A percentile compares a stretch with the other conserved stretches of the same genome.
phyloP scores from a whole-genome alignment of 108 stramenopile species.

The Skeletonema menzelii region DNA sequence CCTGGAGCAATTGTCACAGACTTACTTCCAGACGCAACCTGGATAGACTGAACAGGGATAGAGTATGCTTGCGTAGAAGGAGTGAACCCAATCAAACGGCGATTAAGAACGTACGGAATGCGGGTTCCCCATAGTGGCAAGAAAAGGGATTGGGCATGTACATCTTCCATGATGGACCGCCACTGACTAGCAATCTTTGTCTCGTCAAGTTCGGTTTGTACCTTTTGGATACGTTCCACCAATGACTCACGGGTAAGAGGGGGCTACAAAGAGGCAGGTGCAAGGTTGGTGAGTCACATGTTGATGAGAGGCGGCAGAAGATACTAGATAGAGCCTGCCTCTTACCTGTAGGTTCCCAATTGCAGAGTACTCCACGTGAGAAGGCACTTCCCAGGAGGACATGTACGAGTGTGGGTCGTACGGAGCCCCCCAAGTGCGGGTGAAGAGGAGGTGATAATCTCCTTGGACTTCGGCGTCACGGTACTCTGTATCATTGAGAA shows the following conservation, averaged over 20 bases:
- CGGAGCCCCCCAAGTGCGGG: constrained; percentile 65
- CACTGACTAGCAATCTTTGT: constrained; percentile 28
- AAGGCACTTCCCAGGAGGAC: constrained; percentile 47
- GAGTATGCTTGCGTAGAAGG: constrained; percentile 42
- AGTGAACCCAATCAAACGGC: constrained; percentile 52
- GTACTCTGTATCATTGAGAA: constrained; percentile 43
- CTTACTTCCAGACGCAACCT: constrained; percentile 37
- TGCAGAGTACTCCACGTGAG: constrained; percentile 58
- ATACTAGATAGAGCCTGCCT: no score
- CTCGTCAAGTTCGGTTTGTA: constrained; percentile 30
- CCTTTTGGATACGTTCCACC: constrained; percentile 42
- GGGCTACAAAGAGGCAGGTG: constrained; percentile 6
- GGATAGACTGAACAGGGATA: constrained; percentile 37
- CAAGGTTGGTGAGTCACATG: no score
- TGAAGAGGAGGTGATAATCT: constrained; percentile 56
- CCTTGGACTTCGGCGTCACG: constrained; percentile 44
- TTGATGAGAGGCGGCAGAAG: no score
- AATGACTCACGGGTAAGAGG: constrained; percentile 51
- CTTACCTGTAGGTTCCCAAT: constrained; percentile 18
- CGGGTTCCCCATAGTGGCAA: constrained; percentile 66
- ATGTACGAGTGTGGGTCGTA: constrained; percentile 73
- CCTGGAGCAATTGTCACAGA: constrained; percentile 57
- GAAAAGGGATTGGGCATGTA: constrained; percentile 58
- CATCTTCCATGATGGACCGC: constrained; percentile 49
- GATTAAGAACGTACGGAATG: constrained; percentile 60